Base-by-base conservation (phyloP, 805 yeast genomes). In the Komagataella phaffii region DNA sequence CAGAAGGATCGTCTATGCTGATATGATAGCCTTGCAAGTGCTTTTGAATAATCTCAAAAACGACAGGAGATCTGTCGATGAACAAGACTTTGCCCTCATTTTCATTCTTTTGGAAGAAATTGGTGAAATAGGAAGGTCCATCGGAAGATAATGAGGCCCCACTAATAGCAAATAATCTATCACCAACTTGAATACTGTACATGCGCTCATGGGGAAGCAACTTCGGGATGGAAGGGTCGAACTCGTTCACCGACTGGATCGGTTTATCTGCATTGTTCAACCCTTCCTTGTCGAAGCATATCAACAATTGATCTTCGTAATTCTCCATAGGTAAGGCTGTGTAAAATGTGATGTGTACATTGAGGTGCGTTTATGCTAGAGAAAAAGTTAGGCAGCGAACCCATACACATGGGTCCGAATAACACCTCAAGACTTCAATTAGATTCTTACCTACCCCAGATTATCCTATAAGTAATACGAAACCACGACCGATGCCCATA, bases 71-170 rank as follows among this genome's bases (percentile, higher is more conserved):
- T 44, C 96, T 69, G 63, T 89, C 96, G 51, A 89, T 79, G 58
- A 79, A 80, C 7, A 87, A 63, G 0, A 74, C 66, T 45, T 68
- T 70, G 7, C 61, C 61, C 17, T 64, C 59, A 53, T 74, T 74
- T 2, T 58, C 58, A 21, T 60, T 69, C 6, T 65, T 64, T 18
- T 67, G 59, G 62, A 89, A 89, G 67, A 71, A 87, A 24, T 75
- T 71, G 2, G 96, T 88, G 69, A 89, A 90, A 62, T 85, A 88
- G 3, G 95, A 86, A 0, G 97, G 97, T 0, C 83, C 83, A 66
- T 89, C 96, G 2, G 85, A 85, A 23, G 88, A 83, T 44, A 89
- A 66, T 2, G 96, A 87, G 0, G 93, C 90, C 1, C 96, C 96
- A 59, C 88, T 81, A 17, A 83, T 58, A n/a, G 73, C 69, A 63